Evolutionary conservation across 306 rosid species (phyloP), one percentile per base, ranked within the genome.

Genomic region (Castanea crenata): DNA sequence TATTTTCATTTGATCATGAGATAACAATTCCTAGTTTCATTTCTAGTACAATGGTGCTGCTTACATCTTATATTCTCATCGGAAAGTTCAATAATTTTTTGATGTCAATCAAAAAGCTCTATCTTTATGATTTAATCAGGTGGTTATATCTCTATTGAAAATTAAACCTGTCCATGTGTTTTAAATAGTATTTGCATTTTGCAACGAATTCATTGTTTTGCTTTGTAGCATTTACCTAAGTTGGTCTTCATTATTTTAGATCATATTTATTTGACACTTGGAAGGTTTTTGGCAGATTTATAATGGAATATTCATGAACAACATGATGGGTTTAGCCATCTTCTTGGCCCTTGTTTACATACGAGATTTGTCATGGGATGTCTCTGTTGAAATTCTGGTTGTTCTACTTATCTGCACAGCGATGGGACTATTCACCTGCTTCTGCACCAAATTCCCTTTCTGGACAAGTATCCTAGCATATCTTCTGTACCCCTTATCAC

Each of bases 281-380:
- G 54, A 57, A 35, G 46, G 38, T 74, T 63, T 4, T 71, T 1
- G 63, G 78, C 86, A 82, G 89, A 86, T 86, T 57, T 86, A 86
- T 46, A 82, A 25, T n/a, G 76, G 82, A 16, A 79, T 74, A 4
- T 82, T 82, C 86, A 79, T 86, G 86, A 82, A 82, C 84, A 86
- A 86, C 72, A 25, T 79, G 59, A 69, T 69, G 78, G 76, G 89
- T 19, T 68, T 86, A 74, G 41, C 55, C 55, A 70, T 15, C 14
- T 76, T 86, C 67, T 79, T 86, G 84, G 79, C 72, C 2, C 84
- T 82, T 18, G 86, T 86, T 79, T 82, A 67, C 74, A 76, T 79
- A n/a, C 79, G 86, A 19, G 34, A 85, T 49, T 7, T 85, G 57
- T 71, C 86, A 2, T 81, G 84, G 79, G 82, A 82, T 59, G 89